Evolutionary conservation across 2,329 filamentous ascomycete species (phyloP), one percentile per base, ranked within the genome.

Genomic region (Colletotrichum lindemuthianum): DNA sequence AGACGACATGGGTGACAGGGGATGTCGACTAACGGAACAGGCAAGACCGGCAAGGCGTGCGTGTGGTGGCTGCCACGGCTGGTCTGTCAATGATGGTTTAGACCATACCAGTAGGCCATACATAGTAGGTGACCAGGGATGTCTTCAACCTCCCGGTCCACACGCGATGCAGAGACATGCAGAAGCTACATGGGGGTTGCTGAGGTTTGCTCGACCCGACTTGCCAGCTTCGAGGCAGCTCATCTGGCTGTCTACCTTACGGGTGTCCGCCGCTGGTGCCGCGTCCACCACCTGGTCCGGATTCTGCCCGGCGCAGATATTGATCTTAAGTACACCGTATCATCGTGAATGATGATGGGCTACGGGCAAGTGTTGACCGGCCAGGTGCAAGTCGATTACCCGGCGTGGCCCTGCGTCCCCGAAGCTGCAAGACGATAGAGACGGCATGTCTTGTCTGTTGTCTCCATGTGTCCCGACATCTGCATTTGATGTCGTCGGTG

Each of bases 1-100:
- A 66, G 67, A 47, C 63, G 73, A 71, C 72, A 73, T 67, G 70
- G 71, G 65, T 70, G 54, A 11, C 16, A 52, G 63, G 54, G 68
- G 69, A 71, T 67, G 70, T 69, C 70, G 67, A 73, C 73, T 69
- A 72, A 76, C 72, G 71, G 71, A 72, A 73, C 64, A 63, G 72
- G 70, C 70, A 72, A 70, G 71, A 73, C 64, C 60, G 73, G 69
- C 71, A 70, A 70, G 70, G 71, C 70, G 47, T 72, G 73, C 71
- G 63, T 66, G 41, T 24, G 43, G 52, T 59, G 63, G 63, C 61
- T 67, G 41, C 52, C 65, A 63, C 47, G 32, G 69, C 60, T 55
- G 57, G 44, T 15, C 45, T 63, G 40, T 57, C 45, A 44, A 41
- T 65, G 63, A 59, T 43, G 39, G 63, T 43, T 49, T 4, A 24